Evolutionary conservation across 495 filamentous ascomycete species (phyloP).

Genomic region (Talaromyces wortmannii): DNA sequence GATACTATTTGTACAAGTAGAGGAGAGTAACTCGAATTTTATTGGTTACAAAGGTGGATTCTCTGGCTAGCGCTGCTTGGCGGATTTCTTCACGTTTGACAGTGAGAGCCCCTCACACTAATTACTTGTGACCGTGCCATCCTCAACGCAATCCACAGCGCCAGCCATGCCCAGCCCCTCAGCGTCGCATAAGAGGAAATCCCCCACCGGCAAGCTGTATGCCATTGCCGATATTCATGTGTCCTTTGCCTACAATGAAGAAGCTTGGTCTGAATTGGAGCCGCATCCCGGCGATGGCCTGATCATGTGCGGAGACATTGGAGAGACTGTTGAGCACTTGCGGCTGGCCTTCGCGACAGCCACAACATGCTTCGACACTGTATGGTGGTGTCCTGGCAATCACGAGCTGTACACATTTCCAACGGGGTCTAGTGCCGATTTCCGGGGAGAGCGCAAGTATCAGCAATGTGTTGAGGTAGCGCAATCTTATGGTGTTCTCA

Average conservation of each 20-base stretch:
- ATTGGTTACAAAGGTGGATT: too few relatives aligned
- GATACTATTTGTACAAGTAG: too few relatives aligned
- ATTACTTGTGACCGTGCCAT: too few relatives aligned
- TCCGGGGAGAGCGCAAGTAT: conserved; percentile 4
- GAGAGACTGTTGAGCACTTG: conserved; percentile 4
- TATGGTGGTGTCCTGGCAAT: conserved; percentile 7
- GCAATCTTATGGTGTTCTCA: conserved; percentile 1
- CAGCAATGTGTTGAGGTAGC: conserved; percentile 6
- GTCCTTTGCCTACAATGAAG: background rate
- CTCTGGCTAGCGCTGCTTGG: too few relatives aligned
- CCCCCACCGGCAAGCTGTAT: conserved; percentile 2
- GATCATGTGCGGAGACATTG: conserved; percentile 3
- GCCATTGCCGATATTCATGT: conserved; percentile 5
- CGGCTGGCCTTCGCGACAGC: conserved; percentile 2
- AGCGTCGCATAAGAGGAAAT: background rate
- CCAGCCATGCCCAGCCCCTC: background rate
- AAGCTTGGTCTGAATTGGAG: background rate
- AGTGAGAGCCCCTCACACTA: too few relatives aligned
- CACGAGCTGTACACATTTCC: conserved; percentile 4
- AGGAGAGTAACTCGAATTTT: too few relatives aligned
- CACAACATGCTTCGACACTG: conserved; percentile 1
- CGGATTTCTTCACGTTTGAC: too few relatives aligned
- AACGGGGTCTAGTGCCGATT: background rate
- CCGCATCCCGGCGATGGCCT: conserved; percentile 6
- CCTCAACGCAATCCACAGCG: too few relatives aligned